Percentiles rank a stretch among this genome's conserved stretches.
phyloP scores from a whole-genome alignment of 2,329 filamentous ascomycete species.

The Rutstroemia sp. region DNA sequence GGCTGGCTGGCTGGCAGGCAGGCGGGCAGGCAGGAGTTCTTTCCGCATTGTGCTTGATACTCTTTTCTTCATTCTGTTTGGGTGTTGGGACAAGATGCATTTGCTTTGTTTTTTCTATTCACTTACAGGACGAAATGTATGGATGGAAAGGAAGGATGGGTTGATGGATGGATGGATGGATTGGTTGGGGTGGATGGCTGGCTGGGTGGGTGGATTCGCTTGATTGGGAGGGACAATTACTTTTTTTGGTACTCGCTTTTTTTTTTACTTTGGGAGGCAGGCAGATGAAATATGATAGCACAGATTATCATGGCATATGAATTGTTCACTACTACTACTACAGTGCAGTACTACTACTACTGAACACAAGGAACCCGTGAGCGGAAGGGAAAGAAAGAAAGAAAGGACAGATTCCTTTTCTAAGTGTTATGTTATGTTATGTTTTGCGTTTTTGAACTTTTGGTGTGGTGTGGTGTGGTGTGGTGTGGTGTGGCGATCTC shows the following conservation, averaged over 20 bases:
- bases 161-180: background rate
- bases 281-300: background rate
- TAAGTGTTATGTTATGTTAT: too few relatives aligned
- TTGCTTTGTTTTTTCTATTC: background rate
- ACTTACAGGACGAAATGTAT: conserved; percentile 2
- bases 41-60: background rate
- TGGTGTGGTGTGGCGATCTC: too few relatives aligned
- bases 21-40: conserved; percentile 8
- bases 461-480: too few relatives aligned
- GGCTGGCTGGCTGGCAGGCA: background rate
- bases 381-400: too few relatives aligned
- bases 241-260: background rate
- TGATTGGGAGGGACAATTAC: background rate
- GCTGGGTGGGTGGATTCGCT: background rate
- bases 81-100: conserved; percentile 1
- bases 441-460: too few relatives aligned
- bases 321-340: background rate
- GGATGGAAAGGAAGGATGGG: background rate
- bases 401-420: too few relatives aligned
- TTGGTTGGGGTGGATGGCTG: background rate
- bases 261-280: background rate
- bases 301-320: background rate
- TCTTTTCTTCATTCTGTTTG: background rate
- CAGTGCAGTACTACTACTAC: background rate
- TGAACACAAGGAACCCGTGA: background rate